Evolutionary conservation across 2,329 filamentous ascomycete genomes (phyloP), one percentile per base, ranked within the genome.

Genomic region (Aspergillus phoenicis): DNA sequence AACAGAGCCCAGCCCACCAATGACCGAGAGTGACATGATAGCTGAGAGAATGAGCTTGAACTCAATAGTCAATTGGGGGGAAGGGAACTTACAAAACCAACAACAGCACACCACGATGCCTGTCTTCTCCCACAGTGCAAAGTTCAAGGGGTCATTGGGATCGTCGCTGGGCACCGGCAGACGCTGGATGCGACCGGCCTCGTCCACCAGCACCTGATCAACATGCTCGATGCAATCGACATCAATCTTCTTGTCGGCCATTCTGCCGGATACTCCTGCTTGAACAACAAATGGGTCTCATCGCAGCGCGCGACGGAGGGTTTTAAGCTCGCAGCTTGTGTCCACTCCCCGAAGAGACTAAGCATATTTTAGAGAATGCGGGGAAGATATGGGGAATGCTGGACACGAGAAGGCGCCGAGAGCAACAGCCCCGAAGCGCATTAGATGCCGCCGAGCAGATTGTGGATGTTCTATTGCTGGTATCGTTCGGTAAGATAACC

Each of bases 1-100:
- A 33, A 78, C 74, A 0, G 75, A 66, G 3, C 77, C 69, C 15
- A 70, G 26, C 6, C 68, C 69, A 6, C 69, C 67, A n/a, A 70
- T 64, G 4, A 69, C 62, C 2, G 68, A 70, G 17, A 71, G 56
- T 2, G 68, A 71, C 68, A 71, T 71, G 22, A 66, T 64, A 0
- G 69, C 68, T 69, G 51, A 1, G 2, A 11, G 8, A 15, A 2
- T 36, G 33, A 2, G 49, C 15, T 45, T 13, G 26, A 26, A 20
- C 10, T 13, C 5, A 4, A 2, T 26, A 6, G 5, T 2, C 13
- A 24, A 1, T 22, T 22, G 0, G 24, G 20, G 5, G 8, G 3
- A 4, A 26, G 8, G 62, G 64, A 54, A 30, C 33, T 15, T 22
- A 68, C 66, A 71, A 22, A 71, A 71, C 69, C 69, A 71, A 54